phyloP scores from a whole-genome alignment of 352 stramenopile genomes.

The Stramenopiles sp. region DNA sequence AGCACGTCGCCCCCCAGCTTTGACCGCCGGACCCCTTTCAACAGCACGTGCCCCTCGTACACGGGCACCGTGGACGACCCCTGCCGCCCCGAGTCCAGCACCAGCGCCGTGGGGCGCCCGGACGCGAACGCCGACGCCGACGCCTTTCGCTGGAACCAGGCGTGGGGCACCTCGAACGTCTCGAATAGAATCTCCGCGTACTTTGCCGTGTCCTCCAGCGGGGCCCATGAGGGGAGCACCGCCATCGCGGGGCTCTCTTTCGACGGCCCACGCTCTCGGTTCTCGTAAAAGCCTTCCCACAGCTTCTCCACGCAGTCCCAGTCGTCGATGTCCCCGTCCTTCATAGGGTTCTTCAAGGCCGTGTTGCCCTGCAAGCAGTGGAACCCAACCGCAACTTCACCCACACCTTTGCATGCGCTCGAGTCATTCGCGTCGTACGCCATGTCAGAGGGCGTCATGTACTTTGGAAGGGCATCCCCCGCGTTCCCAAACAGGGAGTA shows the following conservation, averaged over 20 bases:
- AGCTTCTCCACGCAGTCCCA: conserved; percentile 62
- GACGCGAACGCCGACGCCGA: conserved; percentile 47
- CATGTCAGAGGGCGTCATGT: conserved; percentile 52
- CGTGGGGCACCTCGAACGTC: conserved; percentile 45
- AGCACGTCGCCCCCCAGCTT: conserved; percentile 44
- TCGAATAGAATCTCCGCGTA: conserved; percentile 77
- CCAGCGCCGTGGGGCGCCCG: conserved; percentile 52
- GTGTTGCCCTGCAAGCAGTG: conserved; percentile 35
- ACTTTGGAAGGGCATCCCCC: conserved; percentile 72
- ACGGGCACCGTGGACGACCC: conserved; percentile 59
- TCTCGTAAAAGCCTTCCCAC: conserved; percentile 46
- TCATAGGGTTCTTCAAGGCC: conserved; percentile 36
- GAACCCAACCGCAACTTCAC: conserved; percentile 35
- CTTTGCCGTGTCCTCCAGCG: conserved; percentile 37
- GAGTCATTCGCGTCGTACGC: conserved; percentile 22
- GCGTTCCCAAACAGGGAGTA: conserved; percentile 78
- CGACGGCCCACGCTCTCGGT: conserved; percentile 37
- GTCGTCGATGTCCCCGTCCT: conserved; percentile 37
- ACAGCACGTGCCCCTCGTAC: conserved; percentile 62
- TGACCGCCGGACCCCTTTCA: conserved; percentile 35
- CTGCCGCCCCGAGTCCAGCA: conserved; percentile 61
- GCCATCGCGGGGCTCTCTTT: conserved; percentile 49
- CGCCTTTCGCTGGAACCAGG: not conserved
- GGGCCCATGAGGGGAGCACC: conserved; percentile 41
- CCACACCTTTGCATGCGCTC: not conserved